Base-by-base conservation (phyloP, 2,329 filamentous ascomycete species). In the Xylariaceae sp. region DNA sequence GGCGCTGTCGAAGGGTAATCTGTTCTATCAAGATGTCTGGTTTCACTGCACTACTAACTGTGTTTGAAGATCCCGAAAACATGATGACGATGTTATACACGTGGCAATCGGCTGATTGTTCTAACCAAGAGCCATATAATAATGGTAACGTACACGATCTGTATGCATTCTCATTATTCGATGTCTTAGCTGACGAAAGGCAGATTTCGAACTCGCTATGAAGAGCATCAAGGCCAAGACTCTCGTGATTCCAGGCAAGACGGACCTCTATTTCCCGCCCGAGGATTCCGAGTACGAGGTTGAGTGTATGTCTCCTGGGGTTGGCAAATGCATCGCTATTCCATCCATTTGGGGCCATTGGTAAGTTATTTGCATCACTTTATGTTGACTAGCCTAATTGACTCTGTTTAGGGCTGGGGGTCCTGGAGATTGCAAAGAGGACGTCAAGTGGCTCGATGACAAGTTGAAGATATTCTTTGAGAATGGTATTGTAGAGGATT, bases 211-310 rank as follows among this genome's bases (percentile, higher is more conserved):
- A 53, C 78, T 80, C 47, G 84, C 87, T 0, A 79, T 93, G 82
- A 75, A 77, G 40, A 79, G 76, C 2, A 91, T 93, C 70, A 88
- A 87, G 67, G 86, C 88, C 1, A 89, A 85, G 63, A 85, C 82
- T 0, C 72, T 93, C 35, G 86, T 93, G 3, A 70, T 92, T 11
- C 89, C 90, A 0, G 73, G 77, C 18, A 84, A 88, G 67, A 92
- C 88, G 0, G 90, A 93, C 66, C 76, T 93, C 4, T 93, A 93
- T 67, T 93, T 94, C 60, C 87, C 89, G 45, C 88, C 88, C 0
- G 89, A 92, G 63, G 90, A 92, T 60, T 91, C 87, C 0, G 82
- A 88, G 63, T 85, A 86, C 50, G 90, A 94, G 65, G 85, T 92
- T 68, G 41, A 81, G 16, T 69, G 65, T 33, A 77, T 77, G 75